Percentiles rank a stretch among this genome's conserved stretches.
These are phyloP conservation scores for Colletotrichum truncatum DNA, from an alignment of 2,329 filamentous ascomycete genomes.

Conservation along the genomic window DNA sequence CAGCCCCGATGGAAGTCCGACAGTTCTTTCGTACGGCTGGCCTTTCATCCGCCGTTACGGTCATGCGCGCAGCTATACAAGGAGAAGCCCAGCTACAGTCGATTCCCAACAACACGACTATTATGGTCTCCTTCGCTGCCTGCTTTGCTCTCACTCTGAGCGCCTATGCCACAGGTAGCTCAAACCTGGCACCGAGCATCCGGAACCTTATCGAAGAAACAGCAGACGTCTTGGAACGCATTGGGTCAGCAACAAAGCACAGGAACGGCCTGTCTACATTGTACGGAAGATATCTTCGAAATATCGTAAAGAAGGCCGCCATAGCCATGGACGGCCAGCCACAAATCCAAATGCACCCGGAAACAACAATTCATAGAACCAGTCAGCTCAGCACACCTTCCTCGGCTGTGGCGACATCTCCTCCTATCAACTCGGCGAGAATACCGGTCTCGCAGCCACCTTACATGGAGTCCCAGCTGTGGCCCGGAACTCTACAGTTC, in stretches of 20 bases:
- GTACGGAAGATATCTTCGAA: conserved; percentile 56
- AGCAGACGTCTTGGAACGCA: conserved; percentile 73
- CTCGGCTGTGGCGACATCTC: conserved; percentile 8
- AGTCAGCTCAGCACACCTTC: conserved; percentile 20
- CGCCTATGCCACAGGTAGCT: conserved; percentile 64
- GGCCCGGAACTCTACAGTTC: conserved; percentile 66
- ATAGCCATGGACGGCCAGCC: conserved; percentile 27
- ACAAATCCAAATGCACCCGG: conserved; percentile 4
- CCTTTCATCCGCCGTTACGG: conserved; percentile 77
- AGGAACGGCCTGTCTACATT: conserved; percentile 70
- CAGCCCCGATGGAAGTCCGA: conserved; percentile 74
- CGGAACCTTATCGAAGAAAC: conserved; percentile 73
- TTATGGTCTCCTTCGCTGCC: conserved; percentile 81
- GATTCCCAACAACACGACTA: conserved; percentile 82
- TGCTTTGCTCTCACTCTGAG: conserved; percentile 74
- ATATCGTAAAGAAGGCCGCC: conserved; percentile 51
- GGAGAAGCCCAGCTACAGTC: conserved; percentile 75
- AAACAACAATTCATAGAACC: neutral
- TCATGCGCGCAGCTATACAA: conserved; percentile 77
- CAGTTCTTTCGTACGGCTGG: conserved; percentile 78
- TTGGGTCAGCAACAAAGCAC: conserved; percentile 72
- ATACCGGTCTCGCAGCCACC: conserved; percentile 34
- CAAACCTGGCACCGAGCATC: conserved; percentile 69
- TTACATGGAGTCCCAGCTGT: conserved; percentile 44
- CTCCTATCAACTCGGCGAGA: conserved; percentile 25